Evolutionary conservation across 257 asterid species (phyloP).

Genomic region (Salvia splendens): DNA sequence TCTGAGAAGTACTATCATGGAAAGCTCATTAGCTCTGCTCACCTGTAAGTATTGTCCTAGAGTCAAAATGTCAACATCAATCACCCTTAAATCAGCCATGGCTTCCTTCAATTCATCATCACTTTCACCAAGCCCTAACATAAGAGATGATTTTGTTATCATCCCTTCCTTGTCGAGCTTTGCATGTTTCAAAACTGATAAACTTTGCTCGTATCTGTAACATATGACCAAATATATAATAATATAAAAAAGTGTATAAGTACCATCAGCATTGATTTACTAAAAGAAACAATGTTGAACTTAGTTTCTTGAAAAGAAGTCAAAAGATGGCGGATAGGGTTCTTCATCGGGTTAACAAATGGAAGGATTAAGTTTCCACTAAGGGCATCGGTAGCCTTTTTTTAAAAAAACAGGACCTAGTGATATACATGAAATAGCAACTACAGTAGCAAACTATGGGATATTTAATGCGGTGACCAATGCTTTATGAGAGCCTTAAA

Average conservation of each 20-base stretch:
- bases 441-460: background rate
- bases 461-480: background rate
- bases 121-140: constrained; percentile 98
- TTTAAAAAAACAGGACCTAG: background rate
- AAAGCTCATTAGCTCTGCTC: constrained; percentile 27
- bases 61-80: constrained; percentile 88
- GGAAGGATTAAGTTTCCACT: background rate
- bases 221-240: constrained; percentile 28
- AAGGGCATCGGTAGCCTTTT: background rate
- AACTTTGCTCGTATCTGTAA: constrained; percentile 87
- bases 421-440: background rate
- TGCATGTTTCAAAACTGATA: constrained; percentile 87
- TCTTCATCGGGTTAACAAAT: background rate
- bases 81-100: constrained; percentile 88
- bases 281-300: background rate
- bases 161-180: constrained; percentile 78
- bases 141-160: constrained; percentile 89
- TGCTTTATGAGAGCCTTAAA: background rate
- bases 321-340: background rate
- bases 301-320: constrained; percentile 16
- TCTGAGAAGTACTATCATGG: background rate
- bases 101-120: constrained; percentile 88
- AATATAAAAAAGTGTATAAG: background rate
- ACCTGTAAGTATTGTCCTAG: constrained; percentile 97
- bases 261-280: background rate